Conservation (phyloP, 2,329 filamentous ascomycete species). For the Claviceps pusilla region DNA sequence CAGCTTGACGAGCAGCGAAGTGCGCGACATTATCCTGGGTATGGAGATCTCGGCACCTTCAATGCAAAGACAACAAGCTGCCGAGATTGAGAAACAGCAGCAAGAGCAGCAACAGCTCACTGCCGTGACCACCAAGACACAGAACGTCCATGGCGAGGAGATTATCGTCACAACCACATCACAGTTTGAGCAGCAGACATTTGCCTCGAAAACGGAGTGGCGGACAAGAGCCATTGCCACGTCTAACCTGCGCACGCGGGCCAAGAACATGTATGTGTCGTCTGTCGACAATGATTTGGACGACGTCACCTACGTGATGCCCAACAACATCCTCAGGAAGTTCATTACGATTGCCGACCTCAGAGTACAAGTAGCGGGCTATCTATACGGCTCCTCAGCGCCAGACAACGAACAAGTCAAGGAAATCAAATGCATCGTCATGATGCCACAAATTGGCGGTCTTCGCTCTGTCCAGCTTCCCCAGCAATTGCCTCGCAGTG, state of each 20-base stretch:
- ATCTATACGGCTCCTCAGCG: conserved; percentile 83
- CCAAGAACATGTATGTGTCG: conserved; percentile 98
- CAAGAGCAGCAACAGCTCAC: conserved; percentile 93
- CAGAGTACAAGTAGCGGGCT: conserved; percentile 89
- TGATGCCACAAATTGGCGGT: conserved; percentile 92
- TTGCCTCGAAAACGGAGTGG: conserved; percentile 98
- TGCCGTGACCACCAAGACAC: conserved; percentile 93
- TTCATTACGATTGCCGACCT: conserved; percentile 97
- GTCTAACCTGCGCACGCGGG: conserved; percentile 79
- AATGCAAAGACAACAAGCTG: conserved; percentile 94
- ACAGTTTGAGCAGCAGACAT: conserved; percentile 93
- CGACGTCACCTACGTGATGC: conserved; percentile 93
- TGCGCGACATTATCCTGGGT: conserved; percentile 93
- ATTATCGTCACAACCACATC: conserved; percentile 97
- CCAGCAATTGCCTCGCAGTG: conserved; percentile 78
- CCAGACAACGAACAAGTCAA: conserved; percentile 94
- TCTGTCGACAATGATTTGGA: conserved; percentile 86
- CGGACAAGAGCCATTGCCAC: conserved; percentile 91
- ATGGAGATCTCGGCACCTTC: conserved; percentile 99
- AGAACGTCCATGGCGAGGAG: conserved; percentile 92
- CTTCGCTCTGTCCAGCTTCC: conserved; percentile 84
- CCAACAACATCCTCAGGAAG: conserved; percentile 94
- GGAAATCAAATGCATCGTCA: conserved; percentile 90
- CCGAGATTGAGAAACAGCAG: conserved; percentile 97
- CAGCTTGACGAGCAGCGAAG: conserved; percentile 89